phyloP scores from a whole-genome alignment of 129 eudicot genomes.

The Ambrosia artemisiifolia region DNA sequence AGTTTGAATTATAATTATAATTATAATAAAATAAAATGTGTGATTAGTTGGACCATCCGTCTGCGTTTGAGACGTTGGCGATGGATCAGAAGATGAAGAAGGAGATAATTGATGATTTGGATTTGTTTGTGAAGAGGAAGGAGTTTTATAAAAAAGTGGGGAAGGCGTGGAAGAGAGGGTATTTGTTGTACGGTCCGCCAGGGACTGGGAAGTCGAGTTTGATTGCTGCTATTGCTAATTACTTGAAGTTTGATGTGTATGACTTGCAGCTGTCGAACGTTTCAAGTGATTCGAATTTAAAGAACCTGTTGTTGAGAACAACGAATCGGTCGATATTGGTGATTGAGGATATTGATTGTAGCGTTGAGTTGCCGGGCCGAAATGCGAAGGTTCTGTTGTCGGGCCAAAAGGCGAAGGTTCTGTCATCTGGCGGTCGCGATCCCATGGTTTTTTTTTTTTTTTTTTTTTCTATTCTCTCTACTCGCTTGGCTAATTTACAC shows the following conservation, averaged over 20 bases:
- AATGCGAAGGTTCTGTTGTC: conserved; percentile 13
- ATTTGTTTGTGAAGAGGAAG: conserved; percentile 50
- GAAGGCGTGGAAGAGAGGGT: conserved; percentile 76
- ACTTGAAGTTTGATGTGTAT: conserved; percentile 55
- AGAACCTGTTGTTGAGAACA: conserved; percentile 45
- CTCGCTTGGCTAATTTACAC: too few relatives aligned
- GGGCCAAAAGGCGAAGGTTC: too few relatives aligned
- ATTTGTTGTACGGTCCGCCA: conserved; percentile 66
- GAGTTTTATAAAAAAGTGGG: conserved; percentile 60
- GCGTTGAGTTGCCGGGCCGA: conserved; percentile 48
- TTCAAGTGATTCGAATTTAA: conserved; percentile 43
- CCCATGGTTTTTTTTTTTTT: conserved; percentile 45
- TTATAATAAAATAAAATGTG: too few relatives aligned
- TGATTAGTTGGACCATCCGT: conserved; percentile 78
- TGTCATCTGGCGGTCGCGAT: conserved; percentile 7
- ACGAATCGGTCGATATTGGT: conserved; percentile 63
- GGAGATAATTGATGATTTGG: conserved; percentile 50
- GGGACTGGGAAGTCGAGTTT: conserved; percentile 69
- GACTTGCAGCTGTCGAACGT: conserved; percentile 55
- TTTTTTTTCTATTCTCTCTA: not conserved
- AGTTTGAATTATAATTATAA: too few relatives aligned
- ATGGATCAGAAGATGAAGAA: conserved; percentile 55
- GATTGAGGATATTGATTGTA: conserved; percentile 77
- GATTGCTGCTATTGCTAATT: conserved; percentile 72
- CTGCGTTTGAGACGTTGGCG: conserved; percentile 63